A percentile compares a stretch with the other conserved stretches of the same genome.
Conservation (phyloP, 495 filamentous ascomycete species). For the Geopyxis carbonaria region DNA sequence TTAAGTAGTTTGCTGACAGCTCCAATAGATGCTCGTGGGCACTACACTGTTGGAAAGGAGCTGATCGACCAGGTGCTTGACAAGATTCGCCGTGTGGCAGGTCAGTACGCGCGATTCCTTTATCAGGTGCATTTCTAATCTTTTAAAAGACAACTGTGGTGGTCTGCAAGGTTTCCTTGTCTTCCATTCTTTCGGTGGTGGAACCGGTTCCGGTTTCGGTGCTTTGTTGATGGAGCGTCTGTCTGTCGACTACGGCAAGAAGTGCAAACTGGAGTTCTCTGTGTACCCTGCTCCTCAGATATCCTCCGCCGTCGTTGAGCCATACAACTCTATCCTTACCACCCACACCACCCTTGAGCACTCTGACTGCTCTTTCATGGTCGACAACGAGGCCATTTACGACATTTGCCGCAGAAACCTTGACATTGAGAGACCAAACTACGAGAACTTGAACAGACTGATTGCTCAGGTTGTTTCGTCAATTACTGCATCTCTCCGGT, state of each 20-base stretch:
- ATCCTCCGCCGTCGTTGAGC: slow-evolving; percentile 78
- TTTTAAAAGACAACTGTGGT: slow-evolving; percentile 58
- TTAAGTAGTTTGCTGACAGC: no score
- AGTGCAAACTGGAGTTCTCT: slow-evolving; percentile 85
- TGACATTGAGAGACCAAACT: slow-evolving; percentile 71
- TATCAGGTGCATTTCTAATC: slow-evolving; percentile 13
- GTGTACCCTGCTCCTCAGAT: slow-evolving; percentile 76
- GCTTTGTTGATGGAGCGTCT: slow-evolving; percentile 75
- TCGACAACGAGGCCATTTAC: slow-evolving; percentile 87
- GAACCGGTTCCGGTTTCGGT: slow-evolving; percentile 82
- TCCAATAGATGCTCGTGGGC: slow-evolving; percentile 58
- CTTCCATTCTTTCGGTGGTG: slow-evolving; percentile 89
- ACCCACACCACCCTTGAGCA: slow-evolving; percentile 91
- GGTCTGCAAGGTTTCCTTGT: slow-evolving; percentile 82
- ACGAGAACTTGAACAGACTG: slow-evolving; percentile 75
- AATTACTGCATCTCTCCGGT: slow-evolving; percentile 77
- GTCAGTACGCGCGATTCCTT: slow-evolving; percentile 30
- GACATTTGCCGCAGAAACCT: slow-evolving; percentile 81
- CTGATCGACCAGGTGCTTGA: slow-evolving; percentile 69
- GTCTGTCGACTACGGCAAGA: slow-evolving; percentile 80
- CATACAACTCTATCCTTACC: slow-evolving; percentile 80
- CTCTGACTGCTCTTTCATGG: slow-evolving; percentile 81
- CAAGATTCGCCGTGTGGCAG: slow-evolving; percentile 66
- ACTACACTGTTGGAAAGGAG: slow-evolving; percentile 89
- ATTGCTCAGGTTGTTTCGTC: slow-evolving; percentile 87